Base-by-base conservation (phyloP, 2,329 filamentous ascomycete genomes). In the Plenodomus lindquistii region DNA sequence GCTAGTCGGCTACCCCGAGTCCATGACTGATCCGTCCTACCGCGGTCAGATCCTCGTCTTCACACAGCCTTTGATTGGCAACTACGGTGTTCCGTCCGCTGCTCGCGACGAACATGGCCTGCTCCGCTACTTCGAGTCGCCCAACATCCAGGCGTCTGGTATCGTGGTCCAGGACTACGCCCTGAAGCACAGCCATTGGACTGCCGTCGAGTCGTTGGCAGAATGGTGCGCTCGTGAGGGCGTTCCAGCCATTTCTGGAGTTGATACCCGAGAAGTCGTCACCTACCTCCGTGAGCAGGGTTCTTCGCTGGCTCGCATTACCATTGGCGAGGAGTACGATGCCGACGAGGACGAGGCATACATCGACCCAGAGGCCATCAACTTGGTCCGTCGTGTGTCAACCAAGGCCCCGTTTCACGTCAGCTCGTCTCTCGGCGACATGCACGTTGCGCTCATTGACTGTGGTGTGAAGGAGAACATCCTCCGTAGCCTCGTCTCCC, bases 381-480 rank as follows among this genome's bases (percentile, higher is more conserved):
- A 99, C 81, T 81, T 97, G 57, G 94, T 97, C 65, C 90, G 90
- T 75, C 89, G 89, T 66, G 94, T 99, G 62, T 96, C 89, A 81
- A 99, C 94, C 75, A 99, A 99, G 81, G 89, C 92, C 57, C 94
- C 94, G 36, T 99, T 97, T 80, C 91, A 97, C 66, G 88, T 97
- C 59, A 88, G 89, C 73, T 91, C 92, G 42, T 84, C 86, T 24
- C 84, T 87, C 60, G 91, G 93, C 56, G 85, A 88, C 67, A 87
- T 90, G 73, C 94, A 99, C 77, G 85, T 99, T 62, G 94, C 93
- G 50, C 83, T 99, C 62, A 88, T 99, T 71, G 94, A 99, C 77
- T 99, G 94, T 69, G 94, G 94, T 80, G 94, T 97, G 62, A 99
- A 99, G 84, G 94, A 99, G 84, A 99, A 99, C 80, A 99, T 99